Conservation (phyloP, 2,329 filamentous ascomycete species). For the Madurella mycetomatis region DNA sequence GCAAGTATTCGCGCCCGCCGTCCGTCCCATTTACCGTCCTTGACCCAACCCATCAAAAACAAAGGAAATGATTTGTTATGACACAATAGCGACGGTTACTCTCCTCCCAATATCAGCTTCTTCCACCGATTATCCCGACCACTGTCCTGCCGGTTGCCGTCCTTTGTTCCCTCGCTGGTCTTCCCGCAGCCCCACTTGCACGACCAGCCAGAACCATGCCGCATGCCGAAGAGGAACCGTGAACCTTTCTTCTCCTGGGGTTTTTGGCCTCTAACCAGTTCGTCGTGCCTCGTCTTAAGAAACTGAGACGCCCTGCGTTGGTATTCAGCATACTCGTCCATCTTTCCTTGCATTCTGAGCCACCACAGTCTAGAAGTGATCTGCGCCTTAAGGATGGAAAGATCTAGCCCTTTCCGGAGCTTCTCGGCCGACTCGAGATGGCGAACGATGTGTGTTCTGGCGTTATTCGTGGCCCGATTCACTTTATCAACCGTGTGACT, state of each 20-base stretch:
- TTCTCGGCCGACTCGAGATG: constrained; percentile 34
- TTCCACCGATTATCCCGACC: constrained; percentile 16
- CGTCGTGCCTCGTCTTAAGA: constrained; percentile 24
- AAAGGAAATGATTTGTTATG: background rate
- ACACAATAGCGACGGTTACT: background rate
- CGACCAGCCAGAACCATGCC: background rate
- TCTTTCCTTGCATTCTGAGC: constrained; percentile 50
- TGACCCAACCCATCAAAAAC: constrained; percentile 1
- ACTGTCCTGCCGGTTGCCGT: background rate
- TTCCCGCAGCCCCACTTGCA: constrained; percentile 1
- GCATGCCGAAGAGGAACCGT: constrained; percentile 2
- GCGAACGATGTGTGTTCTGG: constrained; percentile 32
- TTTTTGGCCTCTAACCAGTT: constrained; percentile 8
- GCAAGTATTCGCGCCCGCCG: constrained; percentile 3
- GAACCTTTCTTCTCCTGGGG: constrained; percentile 3
- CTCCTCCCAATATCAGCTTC: constrained; percentile 17
- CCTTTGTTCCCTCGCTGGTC: background rate
- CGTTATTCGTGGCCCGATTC: constrained; percentile 28
- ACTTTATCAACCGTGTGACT: constrained; percentile 24
- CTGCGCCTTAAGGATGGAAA: constrained; percentile 50
- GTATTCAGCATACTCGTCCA: constrained; percentile 42
- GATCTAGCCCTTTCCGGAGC: constrained; percentile 38
- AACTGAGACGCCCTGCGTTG: constrained; percentile 44
- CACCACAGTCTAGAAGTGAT: constrained; percentile 54
- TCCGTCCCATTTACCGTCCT: constrained; percentile 7